Percentiles rank a stretch among this genome's conserved stretches.
These are phyloP conservation scores for Anisodus tanguticus DNA, from an alignment of 257 asterid genomes.

Conservation along the genomic window DNA sequence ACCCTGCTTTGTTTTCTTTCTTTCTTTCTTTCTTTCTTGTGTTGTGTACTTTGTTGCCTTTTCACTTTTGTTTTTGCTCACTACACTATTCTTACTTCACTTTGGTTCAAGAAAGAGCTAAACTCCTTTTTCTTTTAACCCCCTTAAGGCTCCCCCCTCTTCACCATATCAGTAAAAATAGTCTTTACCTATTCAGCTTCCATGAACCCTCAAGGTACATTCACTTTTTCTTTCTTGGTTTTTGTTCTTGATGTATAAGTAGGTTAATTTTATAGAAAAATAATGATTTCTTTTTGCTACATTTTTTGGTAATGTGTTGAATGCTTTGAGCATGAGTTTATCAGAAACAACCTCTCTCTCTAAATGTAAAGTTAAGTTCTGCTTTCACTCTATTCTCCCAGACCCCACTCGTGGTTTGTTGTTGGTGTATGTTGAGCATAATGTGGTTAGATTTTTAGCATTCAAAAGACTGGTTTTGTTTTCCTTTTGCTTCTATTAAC, in stretches of 20 bases:
- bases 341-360: too few species aligned
- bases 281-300: background rate
- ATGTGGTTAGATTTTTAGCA: slow-evolving; percentile 6
- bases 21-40: background rate
- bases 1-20: background rate
- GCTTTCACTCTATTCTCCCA: too few species aligned
- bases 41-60: slow-evolving; percentile 16
- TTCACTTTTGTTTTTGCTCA: slow-evolving; percentile 26
- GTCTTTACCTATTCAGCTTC: slow-evolving; percentile 25
- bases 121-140: slow-evolving; percentile 25
- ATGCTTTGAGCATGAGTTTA: background rate
- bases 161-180: slow-evolving; percentile 39
- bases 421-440: background rate
- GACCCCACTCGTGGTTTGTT: background rate
- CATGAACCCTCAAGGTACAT: slow-evolving; percentile 56
- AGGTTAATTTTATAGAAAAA: slow-evolving; percentile 31
- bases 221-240: slow-evolving; percentile 29
- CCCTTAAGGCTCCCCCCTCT: background rate
- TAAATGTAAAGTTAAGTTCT: too few species aligned
- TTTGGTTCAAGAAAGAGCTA: slow-evolving; percentile 35
- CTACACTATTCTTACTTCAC: slow-evolving; percentile 1
- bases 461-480: slow-evolving; percentile 12
- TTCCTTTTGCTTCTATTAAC: background rate
- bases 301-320: slow-evolving; percentile 1
- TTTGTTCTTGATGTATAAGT: slow-evolving; percentile 39